phyloP scores from a whole-genome alignment of 768 basidiomycete species.

The Fomitopsis pulvina region DNA sequence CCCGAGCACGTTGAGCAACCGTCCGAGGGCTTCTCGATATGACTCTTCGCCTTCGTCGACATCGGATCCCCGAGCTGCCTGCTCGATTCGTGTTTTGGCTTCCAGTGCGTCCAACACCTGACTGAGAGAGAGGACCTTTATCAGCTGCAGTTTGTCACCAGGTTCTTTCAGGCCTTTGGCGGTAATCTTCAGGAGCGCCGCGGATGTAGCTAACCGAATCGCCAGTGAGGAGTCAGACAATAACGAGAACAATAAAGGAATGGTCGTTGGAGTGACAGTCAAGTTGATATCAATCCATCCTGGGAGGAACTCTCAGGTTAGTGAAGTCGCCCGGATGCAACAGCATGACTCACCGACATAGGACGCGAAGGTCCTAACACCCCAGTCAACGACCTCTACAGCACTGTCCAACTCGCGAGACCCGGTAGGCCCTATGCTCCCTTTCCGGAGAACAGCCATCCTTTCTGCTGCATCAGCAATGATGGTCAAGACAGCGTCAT shows the following conservation, averaged over 20 bases:
- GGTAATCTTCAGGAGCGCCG: slow-evolving; percentile 78
- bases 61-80: slow-evolving; percentile 56
- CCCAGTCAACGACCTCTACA: slow-evolving; percentile 84
- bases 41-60: slow-evolving; percentile 85
- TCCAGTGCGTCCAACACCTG: slow-evolving; percentile 80
- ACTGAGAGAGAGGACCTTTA: slow-evolving; percentile 83
- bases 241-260: slow-evolving; percentile 78
- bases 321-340: neutral
- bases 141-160: slow-evolving; percentile 79
- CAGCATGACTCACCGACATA: slow-evolving; percentile 74
- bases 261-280: slow-evolving; percentile 85
- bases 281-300: slow-evolving; percentile 98
- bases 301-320: slow-evolving; percentile 24
- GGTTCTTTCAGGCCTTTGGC: slow-evolving; percentile 91
- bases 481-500: slow-evolving; percentile 81
- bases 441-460: slow-evolving; percentile 47
- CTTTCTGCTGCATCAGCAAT: slow-evolving; percentile 64
- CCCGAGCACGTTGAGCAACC: slow-evolving; percentile 75
- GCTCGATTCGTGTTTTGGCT: slow-evolving; percentile 61
- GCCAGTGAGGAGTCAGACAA: slow-evolving; percentile 72
- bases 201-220: slow-evolving; percentile 78
- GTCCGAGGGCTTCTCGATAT: slow-evolving; percentile 85
- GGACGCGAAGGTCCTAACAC: slow-evolving; percentile 86
- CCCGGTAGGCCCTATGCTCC: slow-evolving; percentile 32
- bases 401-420: slow-evolving; percentile 49